Conservation (phyloP, 352 stramenopile genomes). For the Phytophthora pseudosyringae region DNA sequence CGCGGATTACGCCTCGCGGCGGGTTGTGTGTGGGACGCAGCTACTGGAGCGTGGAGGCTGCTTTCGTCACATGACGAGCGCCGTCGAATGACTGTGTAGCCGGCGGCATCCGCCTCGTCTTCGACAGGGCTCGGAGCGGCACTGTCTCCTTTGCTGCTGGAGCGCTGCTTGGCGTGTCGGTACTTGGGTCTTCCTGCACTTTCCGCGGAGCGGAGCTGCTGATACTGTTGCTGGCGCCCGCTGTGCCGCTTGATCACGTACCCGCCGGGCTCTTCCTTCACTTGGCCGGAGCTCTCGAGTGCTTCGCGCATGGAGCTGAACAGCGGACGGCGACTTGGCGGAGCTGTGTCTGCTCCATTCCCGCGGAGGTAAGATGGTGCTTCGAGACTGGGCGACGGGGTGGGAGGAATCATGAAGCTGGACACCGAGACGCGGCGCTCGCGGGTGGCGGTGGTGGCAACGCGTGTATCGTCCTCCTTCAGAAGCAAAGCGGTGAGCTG, state of each 20-base stretch:
- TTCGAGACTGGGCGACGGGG: conserved; percentile 7
- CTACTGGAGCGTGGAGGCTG: conserved; percentile 1
- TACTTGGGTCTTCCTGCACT: conserved; percentile 13
- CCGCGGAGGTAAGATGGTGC: not conserved
- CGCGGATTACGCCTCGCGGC: conserved; percentile 19
- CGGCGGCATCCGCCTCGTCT: conserved; percentile 47
- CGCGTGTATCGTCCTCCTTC: conserved; percentile 24
- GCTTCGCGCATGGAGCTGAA: conserved; percentile 57
- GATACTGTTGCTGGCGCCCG: conserved; percentile 17
- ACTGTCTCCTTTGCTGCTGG: conserved; percentile 17
- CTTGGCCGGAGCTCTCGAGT: conserved; percentile 42
- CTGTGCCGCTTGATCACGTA: conserved; percentile 47
- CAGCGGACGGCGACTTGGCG: conserved; percentile 30
- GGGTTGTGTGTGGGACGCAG: conserved; percentile 5
- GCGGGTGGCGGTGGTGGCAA: not conserved
- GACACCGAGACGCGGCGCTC: conserved; percentile 5
- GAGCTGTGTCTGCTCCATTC: conserved; percentile 6
- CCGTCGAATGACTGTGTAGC: conserved; percentile 63
- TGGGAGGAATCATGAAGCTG: conserved; percentile 6
- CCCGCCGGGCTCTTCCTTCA: conserved; percentile 43
- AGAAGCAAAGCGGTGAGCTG: conserved; percentile 25
- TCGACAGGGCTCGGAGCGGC: conserved; percentile 1
- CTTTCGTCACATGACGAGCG: conserved; percentile 40
- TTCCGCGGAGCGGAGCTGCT: conserved; percentile 20
- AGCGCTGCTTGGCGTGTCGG: conserved; percentile 18